phyloP scores from a whole-genome alignment of 1,284 basidiomycete genomes.

The Phaffia rhodozyma region DNA sequence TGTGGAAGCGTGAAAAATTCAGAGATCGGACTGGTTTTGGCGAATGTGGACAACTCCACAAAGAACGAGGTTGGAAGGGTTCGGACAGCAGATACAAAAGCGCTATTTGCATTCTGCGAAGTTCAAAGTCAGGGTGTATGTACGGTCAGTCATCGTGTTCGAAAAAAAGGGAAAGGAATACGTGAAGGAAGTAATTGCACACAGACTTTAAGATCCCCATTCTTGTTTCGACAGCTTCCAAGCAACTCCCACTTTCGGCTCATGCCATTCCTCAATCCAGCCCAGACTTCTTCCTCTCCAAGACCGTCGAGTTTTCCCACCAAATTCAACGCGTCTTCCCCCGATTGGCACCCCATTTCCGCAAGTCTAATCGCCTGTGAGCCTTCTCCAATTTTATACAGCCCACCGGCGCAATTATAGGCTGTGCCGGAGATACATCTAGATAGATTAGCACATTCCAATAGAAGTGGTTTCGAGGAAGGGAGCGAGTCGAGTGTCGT shows the following conservation, averaged over 20 bases:
- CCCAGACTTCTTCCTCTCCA: constrained; percentile 36
- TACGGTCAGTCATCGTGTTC: background rate
- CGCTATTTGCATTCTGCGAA: constrained; percentile 1
- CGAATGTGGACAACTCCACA: too few relatives aligned
- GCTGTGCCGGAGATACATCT: constrained; percentile 29
- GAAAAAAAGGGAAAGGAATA: background rate
- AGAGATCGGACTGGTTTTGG: too few relatives aligned
- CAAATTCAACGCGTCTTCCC: constrained; percentile 36
- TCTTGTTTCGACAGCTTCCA: constrained; percentile 58
- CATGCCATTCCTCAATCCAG: constrained; percentile 48
- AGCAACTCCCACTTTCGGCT: constrained; percentile 65
- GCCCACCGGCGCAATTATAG: constrained; percentile 33
- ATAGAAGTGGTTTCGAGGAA: too few relatives aligned
- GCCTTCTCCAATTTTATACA: constrained; percentile 29
- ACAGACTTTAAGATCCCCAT: constrained; percentile 42
- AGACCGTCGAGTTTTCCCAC: background rate
- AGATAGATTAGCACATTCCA: constrained; percentile 18
- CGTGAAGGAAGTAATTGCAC: background rate
- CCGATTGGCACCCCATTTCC: constrained; percentile 47
- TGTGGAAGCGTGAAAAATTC: too few relatives aligned
- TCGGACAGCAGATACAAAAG: constrained; percentile 9
- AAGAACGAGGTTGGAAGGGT: background rate
- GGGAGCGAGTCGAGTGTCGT: constrained; percentile 11
- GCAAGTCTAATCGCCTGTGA: constrained; percentile 42
- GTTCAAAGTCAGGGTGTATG: background rate